phyloP scores from a whole-genome alignment of 2,329 filamentous ascomycete genomes.

The Ophiostoma sp. region DNA sequence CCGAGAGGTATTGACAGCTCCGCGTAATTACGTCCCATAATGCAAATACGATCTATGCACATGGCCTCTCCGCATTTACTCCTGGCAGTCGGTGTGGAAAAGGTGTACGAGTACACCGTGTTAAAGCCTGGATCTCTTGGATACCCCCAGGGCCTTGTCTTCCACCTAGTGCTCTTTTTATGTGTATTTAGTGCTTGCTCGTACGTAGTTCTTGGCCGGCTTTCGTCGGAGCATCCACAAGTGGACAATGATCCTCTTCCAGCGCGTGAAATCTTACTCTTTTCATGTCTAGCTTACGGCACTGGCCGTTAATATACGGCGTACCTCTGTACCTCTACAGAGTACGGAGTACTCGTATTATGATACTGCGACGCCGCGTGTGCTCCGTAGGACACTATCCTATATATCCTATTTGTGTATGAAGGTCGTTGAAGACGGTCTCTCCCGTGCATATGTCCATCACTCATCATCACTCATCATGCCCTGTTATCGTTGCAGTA shows the following conservation, averaged over 20 bases:
- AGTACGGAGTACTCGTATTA: not conserved
- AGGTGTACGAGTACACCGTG: not conserved
- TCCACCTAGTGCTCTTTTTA: too few species aligned
- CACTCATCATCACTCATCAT: too few species aligned
- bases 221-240: not conserved
- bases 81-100: not conserved
- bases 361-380: not conserved
- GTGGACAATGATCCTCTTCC: constrained; percentile 2
- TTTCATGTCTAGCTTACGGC: constrained; percentile 18
- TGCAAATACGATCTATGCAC: not conserved
- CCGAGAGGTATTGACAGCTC: not conserved
- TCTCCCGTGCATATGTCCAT: not conserved
- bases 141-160: too few species aligned
- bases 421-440: not conserved
- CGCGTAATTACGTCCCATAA: not conserved
- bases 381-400: not conserved
- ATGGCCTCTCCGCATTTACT: not conserved
- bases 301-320: constrained; percentile 14
- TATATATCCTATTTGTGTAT: not conserved
- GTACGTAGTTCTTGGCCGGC: not conserved
- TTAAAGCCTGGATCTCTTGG: too few species aligned
- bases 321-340: too few species aligned
- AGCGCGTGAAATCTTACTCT: constrained; percentile 18
- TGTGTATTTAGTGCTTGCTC: too few species aligned
- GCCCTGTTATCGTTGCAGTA: too few species aligned